These are phyloP conservation scores for Botrytis fabae DNA, from an alignment of 2,329 filamentous ascomycete genomes.

Conservation along the genomic window DNA sequence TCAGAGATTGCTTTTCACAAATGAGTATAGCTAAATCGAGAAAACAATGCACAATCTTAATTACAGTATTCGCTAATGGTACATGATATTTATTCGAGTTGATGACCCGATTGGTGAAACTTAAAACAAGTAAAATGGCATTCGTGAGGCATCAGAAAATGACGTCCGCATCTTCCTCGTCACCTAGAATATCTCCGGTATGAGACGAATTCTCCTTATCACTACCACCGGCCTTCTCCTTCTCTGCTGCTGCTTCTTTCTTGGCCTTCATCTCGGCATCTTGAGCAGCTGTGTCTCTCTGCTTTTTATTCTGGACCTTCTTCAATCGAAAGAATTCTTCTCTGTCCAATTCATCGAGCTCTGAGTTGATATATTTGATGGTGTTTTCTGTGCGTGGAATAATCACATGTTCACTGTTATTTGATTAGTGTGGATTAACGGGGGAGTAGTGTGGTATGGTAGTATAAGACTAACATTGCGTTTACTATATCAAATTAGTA, in stretches of 20 bases:
- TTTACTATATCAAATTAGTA: constrained; percentile 62
- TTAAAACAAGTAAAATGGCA: constrained; percentile 9
- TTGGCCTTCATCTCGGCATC: constrained; percentile 77
- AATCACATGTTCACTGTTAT: constrained; percentile 78
- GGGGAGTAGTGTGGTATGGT: neutral
- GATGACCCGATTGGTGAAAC: neutral
- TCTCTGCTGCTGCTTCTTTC: constrained; percentile 58
- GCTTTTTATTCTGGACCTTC: constrained; percentile 87
- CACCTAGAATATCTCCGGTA: constrained; percentile 67
- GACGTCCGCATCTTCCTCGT: constrained; percentile 78
- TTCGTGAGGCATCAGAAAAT: constrained; percentile 62
- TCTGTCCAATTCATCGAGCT: constrained; percentile 94
- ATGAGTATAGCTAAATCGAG: neutral
- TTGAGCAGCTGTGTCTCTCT: constrained; percentile 69
- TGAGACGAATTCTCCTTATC: constrained; percentile 47
- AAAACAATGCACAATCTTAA: constrained; percentile 20
- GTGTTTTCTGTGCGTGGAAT: constrained; percentile 98
- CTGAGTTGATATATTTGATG: constrained; percentile 99
- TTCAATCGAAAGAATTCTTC: constrained; percentile 98
- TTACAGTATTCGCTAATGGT: constrained; percentile 34
- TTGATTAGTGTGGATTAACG: constrained; percentile 26
- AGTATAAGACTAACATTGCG: constrained; percentile 67
- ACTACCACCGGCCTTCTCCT: constrained; percentile 44
- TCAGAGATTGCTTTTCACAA: neutral
- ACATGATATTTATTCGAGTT: constrained; percentile 30